Evolutionary conservation across 352 stramenopile genomes (phyloP), one percentile per base, ranked within the genome.

Genomic region (Pythium aristosporum): DNA sequence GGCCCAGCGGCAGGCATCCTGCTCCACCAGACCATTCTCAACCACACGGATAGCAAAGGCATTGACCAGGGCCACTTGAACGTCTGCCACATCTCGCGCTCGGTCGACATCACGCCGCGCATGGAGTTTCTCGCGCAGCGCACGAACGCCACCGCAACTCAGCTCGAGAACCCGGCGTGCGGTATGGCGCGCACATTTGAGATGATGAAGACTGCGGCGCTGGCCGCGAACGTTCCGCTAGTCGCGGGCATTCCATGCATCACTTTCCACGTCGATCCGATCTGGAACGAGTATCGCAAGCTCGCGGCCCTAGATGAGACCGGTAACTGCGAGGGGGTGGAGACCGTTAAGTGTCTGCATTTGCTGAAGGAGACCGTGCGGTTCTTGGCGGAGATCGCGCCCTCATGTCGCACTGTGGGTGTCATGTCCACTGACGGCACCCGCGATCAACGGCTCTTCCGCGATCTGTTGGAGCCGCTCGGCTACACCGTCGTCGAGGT

Each of bases 141-240:
- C 63, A 64, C 67, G 51, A 44, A 53, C 16, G 49, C 48, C 1
- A 49, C 23, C 2, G 25, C 55, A 13, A 39, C 34, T 15, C 34
- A 15, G 48, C 30, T 68, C n/a, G 73, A 86, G 42, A 86, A 83
- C 51, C 77, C 77, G 1, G 77, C 72, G 16, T 55, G 44, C 5
- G 72, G 77, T n/a, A 86, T 86, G 77, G 75, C 75, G 60, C 70
- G 71, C 18, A 83, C 68, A 28, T 76, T 83, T 13, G 72, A 72
- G 41, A 69, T 82, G 63, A 61, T 83, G 48, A 58, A 63, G 30
- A 62, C 63, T 7, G 66, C 69, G 28, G 67, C 65, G 23, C 23
- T 63, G 9, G 52, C 63, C 1, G 61, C 50, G 10, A 63, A 73
- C 16, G 63, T 63, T n/a, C 71, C 64, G 15, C 63, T 86, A 2